These are phyloP conservation scores for Leccinum broughii DNA, from an alignment of 768 basidiomycete species.

Conservation along the genomic window DNA sequence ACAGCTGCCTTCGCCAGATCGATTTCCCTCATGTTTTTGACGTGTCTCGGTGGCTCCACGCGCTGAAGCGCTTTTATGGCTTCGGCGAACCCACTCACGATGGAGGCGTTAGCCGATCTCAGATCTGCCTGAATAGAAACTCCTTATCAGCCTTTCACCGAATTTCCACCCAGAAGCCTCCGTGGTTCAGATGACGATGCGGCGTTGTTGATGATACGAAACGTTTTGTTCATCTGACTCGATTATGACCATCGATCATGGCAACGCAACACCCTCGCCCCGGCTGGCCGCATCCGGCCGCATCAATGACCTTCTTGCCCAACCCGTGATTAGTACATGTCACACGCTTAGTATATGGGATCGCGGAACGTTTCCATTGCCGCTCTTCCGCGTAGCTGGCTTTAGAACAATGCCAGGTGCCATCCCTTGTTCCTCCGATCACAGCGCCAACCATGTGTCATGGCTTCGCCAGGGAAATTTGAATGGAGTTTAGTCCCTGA, in stretches of 20 bases:
- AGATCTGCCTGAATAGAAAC: slow-evolving; percentile 21
- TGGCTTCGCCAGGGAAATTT: slow-evolving; percentile 10
- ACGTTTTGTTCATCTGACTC: slow-evolving; percentile 23
- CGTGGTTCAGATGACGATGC: not conserved
- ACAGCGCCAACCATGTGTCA: slow-evolving; percentile 13
- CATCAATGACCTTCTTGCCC: slow-evolving; percentile 12
- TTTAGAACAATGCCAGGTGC: slow-evolving; percentile 2
- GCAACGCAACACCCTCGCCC: slow-evolving; percentile 6
- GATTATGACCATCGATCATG: slow-evolving; percentile 23
- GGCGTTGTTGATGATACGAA: slow-evolving; percentile 9
- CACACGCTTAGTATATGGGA: slow-evolving; percentile 5
- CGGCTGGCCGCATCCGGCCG: slow-evolving; percentile 9
- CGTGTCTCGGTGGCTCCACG: slow-evolving; percentile 25
- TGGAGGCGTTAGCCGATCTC: slow-evolving; percentile 24
- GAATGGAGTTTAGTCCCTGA: slow-evolving; percentile 19
- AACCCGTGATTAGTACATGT: not conserved
- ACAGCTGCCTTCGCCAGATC: slow-evolving; percentile 12
- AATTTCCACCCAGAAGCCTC: slow-evolving; percentile 18
- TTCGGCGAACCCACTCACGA: slow-evolving; percentile 20
- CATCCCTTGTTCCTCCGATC: slow-evolving; percentile 17
- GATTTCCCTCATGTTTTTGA: slow-evolving; percentile 28
- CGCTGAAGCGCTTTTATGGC: slow-evolving; percentile 16
- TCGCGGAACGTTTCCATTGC: slow-evolving; percentile 26
- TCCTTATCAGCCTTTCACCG: slow-evolving; percentile 33
- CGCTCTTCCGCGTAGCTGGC: slow-evolving; percentile 23